These are phyloP conservation scores for Neoarthrinium moseri DNA, from an alignment of 2,329 filamentous ascomycete genomes.

Conservation along the genomic window DNA sequence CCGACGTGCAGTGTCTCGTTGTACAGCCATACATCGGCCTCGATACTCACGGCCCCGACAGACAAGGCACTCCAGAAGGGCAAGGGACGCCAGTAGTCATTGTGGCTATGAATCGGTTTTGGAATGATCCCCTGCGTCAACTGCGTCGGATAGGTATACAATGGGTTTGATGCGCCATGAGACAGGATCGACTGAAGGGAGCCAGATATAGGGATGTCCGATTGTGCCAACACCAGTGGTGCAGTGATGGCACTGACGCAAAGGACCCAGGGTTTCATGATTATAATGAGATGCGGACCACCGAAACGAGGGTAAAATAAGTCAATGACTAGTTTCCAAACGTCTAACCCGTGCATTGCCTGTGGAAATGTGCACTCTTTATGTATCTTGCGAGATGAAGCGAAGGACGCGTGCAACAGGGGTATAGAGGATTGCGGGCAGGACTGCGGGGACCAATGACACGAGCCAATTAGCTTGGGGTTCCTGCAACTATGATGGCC, in stretches of 20 bases:
- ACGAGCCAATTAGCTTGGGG: neutral
- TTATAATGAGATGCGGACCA: neutral
- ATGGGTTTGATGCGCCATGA: slow-evolving; percentile 1
- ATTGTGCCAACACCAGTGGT: slow-evolving; percentile 1
- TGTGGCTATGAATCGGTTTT: slow-evolving; percentile 59
- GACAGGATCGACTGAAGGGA: slow-evolving; percentile 14
- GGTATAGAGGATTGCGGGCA: neutral
- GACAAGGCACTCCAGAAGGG: slow-evolving; percentile 59
- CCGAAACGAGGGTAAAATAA: neutral
- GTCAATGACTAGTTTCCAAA: neutral
- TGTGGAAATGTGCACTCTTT: neutral
- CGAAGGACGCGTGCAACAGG: neutral
- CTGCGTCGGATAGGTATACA: slow-evolving; percentile 10
- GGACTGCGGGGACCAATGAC: neutral
- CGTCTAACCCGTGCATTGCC: neutral
- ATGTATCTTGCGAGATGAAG: neutral
- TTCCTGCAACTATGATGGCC: neutral
- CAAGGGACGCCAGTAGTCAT: slow-evolving; percentile 63
- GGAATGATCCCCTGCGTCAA: slow-evolving; percentile 14
- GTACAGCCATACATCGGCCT: slow-evolving; percentile 66
- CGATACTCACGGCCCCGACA: slow-evolving; percentile 58
- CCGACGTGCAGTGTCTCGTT: slow-evolving; percentile 57
- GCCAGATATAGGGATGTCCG: slow-evolving; percentile 14
- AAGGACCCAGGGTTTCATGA: slow-evolving; percentile 7
- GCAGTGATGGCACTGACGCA: slow-evolving; percentile 5